Conservation (phyloP, 2,329 filamentous ascomycete genomes). For the Chaetomium globosum region DNA sequence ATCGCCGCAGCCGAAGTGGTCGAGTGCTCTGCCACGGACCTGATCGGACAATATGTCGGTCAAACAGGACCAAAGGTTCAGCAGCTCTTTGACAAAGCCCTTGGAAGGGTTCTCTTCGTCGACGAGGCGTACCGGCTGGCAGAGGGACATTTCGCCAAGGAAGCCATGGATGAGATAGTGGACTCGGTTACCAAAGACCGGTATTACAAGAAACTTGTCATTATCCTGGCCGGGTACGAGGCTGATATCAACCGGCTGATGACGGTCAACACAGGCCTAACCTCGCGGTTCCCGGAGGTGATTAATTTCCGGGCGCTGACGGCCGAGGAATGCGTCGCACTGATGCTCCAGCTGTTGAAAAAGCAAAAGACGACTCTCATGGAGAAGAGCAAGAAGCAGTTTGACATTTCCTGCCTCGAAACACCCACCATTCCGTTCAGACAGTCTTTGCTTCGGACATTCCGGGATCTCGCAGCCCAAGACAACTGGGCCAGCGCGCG, state of each 20-base stretch:
- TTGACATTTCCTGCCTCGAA: constrained; percentile 39
- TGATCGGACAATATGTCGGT: constrained; percentile 69
- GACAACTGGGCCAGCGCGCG: constrained; percentile 65
- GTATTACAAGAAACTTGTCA: constrained; percentile 62
- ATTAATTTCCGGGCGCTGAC: constrained; percentile 57
- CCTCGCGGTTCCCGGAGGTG: constrained; percentile 65
- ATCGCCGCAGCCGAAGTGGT: constrained; percentile 61
- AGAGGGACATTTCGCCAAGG: constrained; percentile 59
- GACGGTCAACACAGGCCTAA: constrained; percentile 62
- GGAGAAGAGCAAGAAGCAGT: constrained; percentile 14
- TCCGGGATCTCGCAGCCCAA: constrained; percentile 48
- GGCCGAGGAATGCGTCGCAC: constrained; percentile 47
- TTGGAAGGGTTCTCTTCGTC: constrained; percentile 70
- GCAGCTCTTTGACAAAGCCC: constrained; percentile 59
- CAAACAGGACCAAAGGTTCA: constrained; percentile 70
- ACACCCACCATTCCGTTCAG: constrained; percentile 26
- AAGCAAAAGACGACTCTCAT: constrained; percentile 36
- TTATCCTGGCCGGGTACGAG: constrained; percentile 71
- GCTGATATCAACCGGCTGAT: constrained; percentile 66
- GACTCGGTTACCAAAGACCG: constrained; percentile 57
- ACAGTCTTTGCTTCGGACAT: constrained; percentile 39
- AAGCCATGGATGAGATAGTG: constrained; percentile 58
- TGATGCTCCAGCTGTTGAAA: constrained; percentile 45
- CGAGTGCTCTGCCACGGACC: constrained; percentile 68
- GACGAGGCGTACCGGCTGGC: constrained; percentile 71